Base-by-base conservation (phyloP, 2,329 filamentous ascomycete species). In the Plectosphaerella sp. region DNA sequence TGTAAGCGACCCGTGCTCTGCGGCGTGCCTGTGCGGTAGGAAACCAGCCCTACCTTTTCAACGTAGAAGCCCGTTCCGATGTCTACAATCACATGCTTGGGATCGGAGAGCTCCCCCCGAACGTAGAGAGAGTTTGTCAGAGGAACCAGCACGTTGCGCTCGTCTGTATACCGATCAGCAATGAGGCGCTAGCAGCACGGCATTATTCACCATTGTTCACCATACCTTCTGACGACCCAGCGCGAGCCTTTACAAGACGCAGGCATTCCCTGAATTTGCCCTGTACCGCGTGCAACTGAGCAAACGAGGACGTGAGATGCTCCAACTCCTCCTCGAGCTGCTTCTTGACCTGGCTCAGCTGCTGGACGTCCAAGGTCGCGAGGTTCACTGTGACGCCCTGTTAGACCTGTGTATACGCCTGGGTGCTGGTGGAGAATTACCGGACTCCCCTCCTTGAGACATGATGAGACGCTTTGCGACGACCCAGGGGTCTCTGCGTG, bases 261-360 rank as follows among this genome's bases (percentile, higher is more conserved):
- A 96, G 80, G 64, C 94, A 99, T 65, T 97, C 93, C 52, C 83
- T 82, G 75, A 99, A 99, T 69, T 95, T 96, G 50, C 84, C 80
- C 69, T 97, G 94, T 3, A 94, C 94, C 49, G 87, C 86, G 58
- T 92, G 89, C 2, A 99, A 84, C 68, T 96, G 94, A 48, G 88
- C 80, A 74, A 96, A 96, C 10, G 94, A 97, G 52, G 78, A 82
- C 2, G 91, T 95, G 59, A 99, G 83, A 75, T 97, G 93, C 68
- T 96, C 91, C 59, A 99, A 87, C 73, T 99, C 94, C 64, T 94
- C 87, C 69, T 96, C 93, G 59, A 99, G 87, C 70, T 97, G 93
- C 70, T 94, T 91, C 78, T 99, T 97, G 61, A 99, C 87, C 62
- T 91, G 85, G 60, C 84, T 87, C 60, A 99, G 88, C 73, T 97